phyloP scores from a whole-genome alignment of 176 grass and related monocot genomes.

The Chrysopogon serrulatus region DNA sequence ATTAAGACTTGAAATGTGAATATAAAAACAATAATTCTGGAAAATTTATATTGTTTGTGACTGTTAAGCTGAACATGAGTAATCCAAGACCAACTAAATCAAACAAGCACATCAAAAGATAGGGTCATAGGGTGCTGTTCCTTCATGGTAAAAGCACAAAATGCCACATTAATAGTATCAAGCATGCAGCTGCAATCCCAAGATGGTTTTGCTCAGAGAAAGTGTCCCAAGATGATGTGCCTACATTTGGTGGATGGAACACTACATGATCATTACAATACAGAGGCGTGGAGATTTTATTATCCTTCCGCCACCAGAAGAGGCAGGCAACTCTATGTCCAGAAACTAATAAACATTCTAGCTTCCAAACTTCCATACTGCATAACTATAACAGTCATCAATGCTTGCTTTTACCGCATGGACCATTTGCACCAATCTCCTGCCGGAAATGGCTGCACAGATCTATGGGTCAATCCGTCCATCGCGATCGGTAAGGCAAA shows the following conservation, averaged over 20 bases:
- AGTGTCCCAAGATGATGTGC: not conserved
- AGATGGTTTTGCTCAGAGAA: not conserved
- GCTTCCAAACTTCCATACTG: not conserved
- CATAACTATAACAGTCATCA: not conserved
- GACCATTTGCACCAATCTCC: not conserved
- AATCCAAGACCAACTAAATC: not conserved
- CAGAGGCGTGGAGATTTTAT: not conserved
- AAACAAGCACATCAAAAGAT: not conserved
- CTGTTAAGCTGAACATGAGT: not conserved
- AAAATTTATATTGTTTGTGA: not conserved
- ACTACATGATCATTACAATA: not conserved
- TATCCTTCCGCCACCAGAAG: not conserved
- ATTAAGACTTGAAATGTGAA: not conserved
- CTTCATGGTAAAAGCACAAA: not conserved
- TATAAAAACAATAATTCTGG: not conserved
- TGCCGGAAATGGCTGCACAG: not conserved
- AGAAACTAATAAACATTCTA: not conserved
- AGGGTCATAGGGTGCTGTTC: not conserved
- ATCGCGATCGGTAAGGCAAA: not conserved
- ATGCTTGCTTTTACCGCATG: not conserved
- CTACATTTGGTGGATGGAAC: slow-evolving; percentile 8
- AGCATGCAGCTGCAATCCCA: not conserved
- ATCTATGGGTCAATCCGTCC: not conserved
- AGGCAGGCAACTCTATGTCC: slow-evolving; percentile 4
- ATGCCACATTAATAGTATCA: not conserved